Percentiles rank a stretch among this genome's conserved stretches.
phyloP scores from a whole-genome alignment of 2,329 filamentous ascomycete species.

The Cordyceps farinosa region DNA sequence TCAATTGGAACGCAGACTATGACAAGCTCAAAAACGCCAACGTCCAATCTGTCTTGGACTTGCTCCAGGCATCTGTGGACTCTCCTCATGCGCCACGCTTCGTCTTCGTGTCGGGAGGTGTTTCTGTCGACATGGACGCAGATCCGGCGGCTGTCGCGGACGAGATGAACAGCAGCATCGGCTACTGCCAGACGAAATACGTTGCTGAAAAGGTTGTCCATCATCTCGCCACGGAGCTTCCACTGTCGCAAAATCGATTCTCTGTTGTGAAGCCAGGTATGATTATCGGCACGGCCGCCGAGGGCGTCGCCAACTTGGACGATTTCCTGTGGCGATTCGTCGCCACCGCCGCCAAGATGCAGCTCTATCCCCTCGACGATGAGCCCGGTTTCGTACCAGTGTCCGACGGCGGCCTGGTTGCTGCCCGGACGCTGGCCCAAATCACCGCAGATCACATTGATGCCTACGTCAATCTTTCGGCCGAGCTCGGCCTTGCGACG shows the following conservation, averaged over 20 bases:
- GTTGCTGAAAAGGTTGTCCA: conserved; percentile 23
- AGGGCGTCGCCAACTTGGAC: conserved; percentile 24
- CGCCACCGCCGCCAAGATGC: conserved; percentile 19
- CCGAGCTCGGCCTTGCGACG: conserved; percentile 18
- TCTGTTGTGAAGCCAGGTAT: conserved; percentile 24
- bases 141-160: conserved; percentile 9
- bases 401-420: conserved; percentile 21
- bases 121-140: neutral
- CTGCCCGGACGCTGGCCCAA: conserved; percentile 19
- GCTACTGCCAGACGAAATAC: conserved; percentile 26
- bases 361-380: conserved; percentile 21
- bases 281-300: conserved; percentile 22
- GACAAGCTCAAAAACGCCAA: conserved; percentile 68
- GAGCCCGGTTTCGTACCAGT: conserved; percentile 2
- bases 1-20: conserved; percentile 80
- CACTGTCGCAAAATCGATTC: conserved; percentile 14
- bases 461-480: conserved; percentile 19
- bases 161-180: conserved; percentile 14
- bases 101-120: conserved; percentile 26
- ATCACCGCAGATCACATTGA: neutral
- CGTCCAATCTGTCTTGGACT: conserved; percentile 43
- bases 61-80: conserved; percentile 20
- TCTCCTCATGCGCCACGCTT: conserved; percentile 22
- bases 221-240: neutral
- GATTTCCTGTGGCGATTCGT: conserved; percentile 23